Conservation (phyloP, 2,329 filamentous ascomycete genomes). For the Paracamarosporium sp. region DNA sequence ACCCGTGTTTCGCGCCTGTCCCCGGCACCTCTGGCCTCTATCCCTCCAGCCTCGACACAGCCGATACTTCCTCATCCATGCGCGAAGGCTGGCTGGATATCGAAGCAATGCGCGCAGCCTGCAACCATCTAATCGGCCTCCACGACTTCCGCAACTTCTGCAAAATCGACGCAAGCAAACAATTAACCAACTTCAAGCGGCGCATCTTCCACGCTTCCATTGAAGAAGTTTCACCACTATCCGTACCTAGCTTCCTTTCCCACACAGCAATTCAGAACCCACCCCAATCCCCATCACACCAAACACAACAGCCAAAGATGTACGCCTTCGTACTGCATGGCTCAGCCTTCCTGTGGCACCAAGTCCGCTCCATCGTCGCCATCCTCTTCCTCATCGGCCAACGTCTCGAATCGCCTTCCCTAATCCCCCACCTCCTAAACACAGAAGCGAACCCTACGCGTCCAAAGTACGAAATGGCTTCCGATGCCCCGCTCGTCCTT, state of each 20-base stretch:
- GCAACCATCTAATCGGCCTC: slow-evolving; percentile 77
- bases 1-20: slow-evolving; percentile 80
- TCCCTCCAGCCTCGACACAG: slow-evolving; percentile 13
- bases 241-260: slow-evolving; percentile 34
- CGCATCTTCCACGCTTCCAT: slow-evolving; percentile 83
- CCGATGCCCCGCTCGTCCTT: slow-evolving; percentile 86
- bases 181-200: slow-evolving; percentile 82
- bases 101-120: slow-evolving; percentile 82
- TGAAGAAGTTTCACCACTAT: slow-evolving; percentile 52
- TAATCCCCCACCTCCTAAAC: slow-evolving; percentile 80
- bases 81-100: slow-evolving; percentile 81
- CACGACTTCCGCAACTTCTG: slow-evolving; percentile 98
- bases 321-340: slow-evolving; percentile 91
- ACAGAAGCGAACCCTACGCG: slow-evolving; percentile 72
- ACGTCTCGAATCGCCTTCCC: slow-evolving; percentile 75
- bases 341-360: slow-evolving; percentile 96
- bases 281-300: too few relatives aligned
- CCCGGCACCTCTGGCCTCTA: slow-evolving; percentile 62
- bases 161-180: slow-evolving; percentile 89
- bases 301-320: slow-evolving; percentile 67
- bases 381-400: slow-evolving; percentile 93
- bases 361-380: slow-evolving; percentile 93
- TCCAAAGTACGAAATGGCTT: slow-evolving; percentile 89
- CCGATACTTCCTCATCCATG: slow-evolving; percentile 20
- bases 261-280: slow-evolving; percentile 33